A percentile compares a stretch with the other conserved stretches of the same genome.
phyloP scores from a whole-genome alignment of 1,139 yeast genomes.

The Lodderomyces orthopsilosis region DNA sequence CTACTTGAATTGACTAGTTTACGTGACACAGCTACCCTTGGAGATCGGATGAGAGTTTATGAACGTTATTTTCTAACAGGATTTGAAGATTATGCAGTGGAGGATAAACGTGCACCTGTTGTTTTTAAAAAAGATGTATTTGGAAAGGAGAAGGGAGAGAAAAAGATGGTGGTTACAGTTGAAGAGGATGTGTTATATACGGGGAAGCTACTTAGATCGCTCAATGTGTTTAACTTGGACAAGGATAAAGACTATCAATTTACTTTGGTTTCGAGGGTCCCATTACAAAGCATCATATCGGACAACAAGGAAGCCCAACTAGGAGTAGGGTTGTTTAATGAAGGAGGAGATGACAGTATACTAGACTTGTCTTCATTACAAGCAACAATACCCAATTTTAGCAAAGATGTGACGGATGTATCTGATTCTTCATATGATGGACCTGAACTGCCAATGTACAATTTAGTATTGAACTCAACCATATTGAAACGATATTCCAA shows the following conservation, averaged over 20 bases:
- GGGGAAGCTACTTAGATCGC: background rate
- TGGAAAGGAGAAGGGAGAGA: background rate
- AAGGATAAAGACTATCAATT: slow-evolving; percentile 6
- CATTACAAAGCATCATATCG: background rate
- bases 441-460: slow-evolving; percentile 42
- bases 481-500: slow-evolving; percentile 42
- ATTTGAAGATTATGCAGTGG: slow-evolving; percentile 8
- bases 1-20: slow-evolving; percentile 60
- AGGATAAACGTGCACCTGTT: background rate
- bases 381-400: slow-evolving; percentile 47
- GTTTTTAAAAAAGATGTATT: background rate
- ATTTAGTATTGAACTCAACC: slow-evolving; percentile 37
- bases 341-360: slow-evolving; percentile 12
- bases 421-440: slow-evolving; percentile 56
- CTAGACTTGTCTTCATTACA: slow-evolving; percentile 20
- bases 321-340: background rate
- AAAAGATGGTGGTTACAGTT: background rate
- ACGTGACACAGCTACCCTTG: background rate
- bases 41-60: slow-evolving; percentile 46
- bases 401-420: slow-evolving; percentile 24
- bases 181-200: slow-evolving; percentile 2
- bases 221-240: background rate
- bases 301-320: background rate
- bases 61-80: slow-evolving; percentile 22
- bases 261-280: slow-evolving; percentile 9